A percentile compares a stretch with the other conserved stretches of the same genome.
phyloP scores from a whole-genome alignment of 2,329 filamentous ascomycete genomes.

The Dichotomopilus funicola region DNA sequence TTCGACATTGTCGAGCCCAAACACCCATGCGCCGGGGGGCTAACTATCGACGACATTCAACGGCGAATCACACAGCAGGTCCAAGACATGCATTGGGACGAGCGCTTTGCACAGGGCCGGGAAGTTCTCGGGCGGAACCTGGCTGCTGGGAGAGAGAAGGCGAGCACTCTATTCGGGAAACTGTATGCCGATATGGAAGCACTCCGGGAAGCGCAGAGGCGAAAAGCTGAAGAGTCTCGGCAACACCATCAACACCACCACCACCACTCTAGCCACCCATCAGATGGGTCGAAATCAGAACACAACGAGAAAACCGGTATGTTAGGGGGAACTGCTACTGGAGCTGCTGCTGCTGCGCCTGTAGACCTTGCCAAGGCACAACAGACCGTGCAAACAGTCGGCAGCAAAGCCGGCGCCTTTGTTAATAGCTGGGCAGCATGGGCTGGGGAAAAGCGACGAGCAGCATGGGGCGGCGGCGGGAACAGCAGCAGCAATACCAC shows the following conservation, averaged over 20 bases:
- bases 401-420: conserved; percentile 55
- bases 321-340: neutral
- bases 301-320: neutral
- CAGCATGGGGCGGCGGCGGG: conserved; percentile 38
- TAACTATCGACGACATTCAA: conserved; percentile 92
- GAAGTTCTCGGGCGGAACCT: conserved; percentile 85
- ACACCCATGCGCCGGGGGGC: conserved; percentile 86
- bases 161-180: conserved; percentile 78
- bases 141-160: conserved; percentile 81
- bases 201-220: conserved; percentile 66
- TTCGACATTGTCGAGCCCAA: conserved; percentile 92
- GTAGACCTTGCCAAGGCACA: conserved; percentile 35
- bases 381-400: conserved; percentile 42
- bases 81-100: conserved; percentile 87
- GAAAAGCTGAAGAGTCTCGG: conserved; percentile 51
- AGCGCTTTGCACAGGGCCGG: conserved; percentile 73
- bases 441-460: conserved; percentile 63
- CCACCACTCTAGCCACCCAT: neutral
- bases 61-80: conserved; percentile 85
- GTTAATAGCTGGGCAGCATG: conserved; percentile 63
- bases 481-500: conserved; percentile 17
- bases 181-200: conserved; percentile 87
- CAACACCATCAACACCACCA: neutral
- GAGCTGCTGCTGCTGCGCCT: neutral
- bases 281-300: neutral